Evolutionary conservation across 148 eudicot genomes (phyloP), one percentile per base, ranked within the genome.

Genomic region (Agrostemma githago): DNA sequence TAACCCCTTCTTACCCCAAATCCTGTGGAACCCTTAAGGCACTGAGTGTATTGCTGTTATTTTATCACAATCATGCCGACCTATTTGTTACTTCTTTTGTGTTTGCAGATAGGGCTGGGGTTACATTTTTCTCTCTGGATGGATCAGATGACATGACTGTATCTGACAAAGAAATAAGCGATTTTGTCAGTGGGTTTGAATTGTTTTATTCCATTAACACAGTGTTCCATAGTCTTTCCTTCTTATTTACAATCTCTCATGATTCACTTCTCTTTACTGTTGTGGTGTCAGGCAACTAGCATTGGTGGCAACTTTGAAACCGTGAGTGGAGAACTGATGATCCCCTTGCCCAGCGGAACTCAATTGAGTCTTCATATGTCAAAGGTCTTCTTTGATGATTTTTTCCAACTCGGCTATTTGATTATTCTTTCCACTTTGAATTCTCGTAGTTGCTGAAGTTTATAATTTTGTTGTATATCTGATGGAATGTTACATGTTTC

Each of bases 331-430:
- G 90, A 89, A 78, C 46, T 96, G 82, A 73, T 72, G 62, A 77
- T 96, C 76, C 84, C 89, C 68, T 82, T 86, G 84, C 84, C 86
- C 3, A 84, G 82, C 81, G 94, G 90, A 68, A 78, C 71, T 16
- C 77, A 85, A 72, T 26, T 96, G 87, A 86, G 75, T 79, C 89
- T 96, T 84, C 88, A 85, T 74, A 72, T 96, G 86, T 82, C 91
- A 67, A 88, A 92, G 99, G 99, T 95, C 43, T 76, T 46, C 19
- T 68, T 66, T 26, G n/a, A 62, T 17, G 6, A 11, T 43, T 66
- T 26, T 37, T 12, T 46, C 53, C 43, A 14, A 48, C 26, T 8
- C 9, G 10, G n/a, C 34, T 40, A 43, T n/a, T 39, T 66, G 43
- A 12, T 41, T 17, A 15, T 74, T 21, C 19, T 46, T 54, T 69